A percentile compares a stretch with the other conserved stretches of the same genome.
phyloP scores from a whole-genome alignment of 352 stramenopile genomes.

The Pythium volutum region DNA sequence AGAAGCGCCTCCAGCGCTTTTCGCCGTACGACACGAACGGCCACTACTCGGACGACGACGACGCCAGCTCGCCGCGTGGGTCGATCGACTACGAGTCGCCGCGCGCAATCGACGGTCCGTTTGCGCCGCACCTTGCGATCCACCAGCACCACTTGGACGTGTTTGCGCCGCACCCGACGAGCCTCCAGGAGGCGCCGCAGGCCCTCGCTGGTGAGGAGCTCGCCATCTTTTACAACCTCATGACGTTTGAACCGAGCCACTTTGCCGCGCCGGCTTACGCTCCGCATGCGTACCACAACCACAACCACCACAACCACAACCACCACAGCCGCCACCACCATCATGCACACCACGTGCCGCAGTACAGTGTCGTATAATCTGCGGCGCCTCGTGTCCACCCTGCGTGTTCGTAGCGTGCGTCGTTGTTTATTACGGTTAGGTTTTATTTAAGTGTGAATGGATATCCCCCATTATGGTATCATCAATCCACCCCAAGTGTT shows the following conservation, averaged over 20 bases:
- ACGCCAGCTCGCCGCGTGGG: slow-evolving; percentile 33
- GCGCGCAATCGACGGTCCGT: slow-evolving; percentile 44
- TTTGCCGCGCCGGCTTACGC: slow-evolving; percentile 14
- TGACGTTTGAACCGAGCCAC: slow-evolving; percentile 54
- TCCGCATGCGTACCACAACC: slow-evolving; percentile 6
- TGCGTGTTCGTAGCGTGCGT: background rate
- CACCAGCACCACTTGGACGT: slow-evolving; percentile 21
- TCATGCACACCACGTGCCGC: slow-evolving; percentile 29
- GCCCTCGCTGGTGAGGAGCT: slow-evolving; percentile 61
- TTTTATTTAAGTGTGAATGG: slow-evolving; percentile 22
- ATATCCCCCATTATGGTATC: slow-evolving; percentile 11
- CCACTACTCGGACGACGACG: slow-evolving; percentile 38
- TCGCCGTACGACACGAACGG: slow-evolving; percentile 33
- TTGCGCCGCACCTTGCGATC: background rate
- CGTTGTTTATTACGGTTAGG: slow-evolving; percentile 2
- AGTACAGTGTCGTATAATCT: slow-evolving; percentile 20
- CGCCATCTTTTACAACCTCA: slow-evolving; percentile 76
- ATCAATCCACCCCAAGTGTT: background rate
- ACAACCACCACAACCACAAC: slow-evolving; percentile 19
- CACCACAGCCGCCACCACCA: too few species aligned
- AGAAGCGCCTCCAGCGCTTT: slow-evolving; percentile 68
- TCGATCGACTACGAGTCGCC: slow-evolving; percentile 50
- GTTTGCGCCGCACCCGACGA: slow-evolving; percentile 44
- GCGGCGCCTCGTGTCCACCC: background rate
- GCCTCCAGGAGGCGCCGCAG: slow-evolving; percentile 60